These are phyloP conservation scores for Alternaria metachromatica DNA, from an alignment of 2,329 filamentous ascomycete species.

Conservation along the genomic window DNA sequence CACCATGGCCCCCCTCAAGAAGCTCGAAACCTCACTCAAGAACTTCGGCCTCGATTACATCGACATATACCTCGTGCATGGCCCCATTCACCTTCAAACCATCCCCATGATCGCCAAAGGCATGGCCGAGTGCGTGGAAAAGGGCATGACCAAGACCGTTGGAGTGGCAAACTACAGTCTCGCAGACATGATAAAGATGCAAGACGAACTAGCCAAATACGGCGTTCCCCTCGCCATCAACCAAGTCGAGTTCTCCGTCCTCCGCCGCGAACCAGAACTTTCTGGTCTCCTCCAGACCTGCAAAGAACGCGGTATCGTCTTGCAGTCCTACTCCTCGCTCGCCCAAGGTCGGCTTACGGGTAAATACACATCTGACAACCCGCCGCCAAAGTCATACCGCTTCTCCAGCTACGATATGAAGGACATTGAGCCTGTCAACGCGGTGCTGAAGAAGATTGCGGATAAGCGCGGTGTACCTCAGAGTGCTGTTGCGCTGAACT, in stretches of 20 bases:
- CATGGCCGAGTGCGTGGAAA: conserved; percentile 1
- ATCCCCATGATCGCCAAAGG: conserved; percentile 1
- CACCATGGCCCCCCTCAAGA: neutral
- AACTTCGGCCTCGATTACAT: conserved; percentile 1
- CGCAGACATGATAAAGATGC: neutral
- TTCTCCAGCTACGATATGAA: conserved; percentile 56
- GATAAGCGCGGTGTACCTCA: conserved; percentile 43
- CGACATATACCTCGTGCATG: conserved; percentile 1
- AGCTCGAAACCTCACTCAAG: neutral
- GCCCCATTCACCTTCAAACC: conserved; percentile 1
- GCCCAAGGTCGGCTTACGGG: conserved; percentile 43
- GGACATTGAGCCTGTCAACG: conserved; percentile 49
- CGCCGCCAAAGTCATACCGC: conserved; percentile 46
- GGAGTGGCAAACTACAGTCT: conserved; percentile 2
- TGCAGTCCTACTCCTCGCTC: conserved; percentile 53
- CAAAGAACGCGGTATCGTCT: conserved; percentile 49
- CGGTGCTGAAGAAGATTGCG: conserved; percentile 47
- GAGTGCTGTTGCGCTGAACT: conserved; percentile 55
- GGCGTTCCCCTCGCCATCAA: conserved; percentile 52
- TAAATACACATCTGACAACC: conserved; percentile 47
- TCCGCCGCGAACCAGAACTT: conserved; percentile 52
- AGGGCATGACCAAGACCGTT: neutral
- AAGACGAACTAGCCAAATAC: neutral
- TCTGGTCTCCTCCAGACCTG: conserved; percentile 48
- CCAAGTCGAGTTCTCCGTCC: conserved; percentile 55